Evolutionary conservation across 495 filamentous ascomycete genomes (phyloP).

Genomic region (Hypoxylon lienhwacheense): DNA sequence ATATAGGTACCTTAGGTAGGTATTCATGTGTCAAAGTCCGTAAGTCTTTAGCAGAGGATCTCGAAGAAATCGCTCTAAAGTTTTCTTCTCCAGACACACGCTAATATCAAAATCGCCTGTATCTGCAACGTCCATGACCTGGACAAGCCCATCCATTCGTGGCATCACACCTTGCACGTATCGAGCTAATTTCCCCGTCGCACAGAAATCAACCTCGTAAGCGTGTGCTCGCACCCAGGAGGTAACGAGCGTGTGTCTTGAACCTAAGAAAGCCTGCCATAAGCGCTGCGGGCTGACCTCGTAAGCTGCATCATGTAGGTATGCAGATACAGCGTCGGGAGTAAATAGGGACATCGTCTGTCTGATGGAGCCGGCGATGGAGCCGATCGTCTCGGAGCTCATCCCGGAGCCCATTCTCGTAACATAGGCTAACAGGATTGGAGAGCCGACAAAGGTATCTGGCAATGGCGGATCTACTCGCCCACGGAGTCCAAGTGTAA

Average conservation of each 20-base stretch:
- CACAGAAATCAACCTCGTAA: conserved; percentile 45
- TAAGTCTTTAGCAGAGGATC: conserved; percentile 36
- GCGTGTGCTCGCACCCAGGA: conserved; percentile 44
- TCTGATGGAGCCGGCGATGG: conserved; percentile 38
- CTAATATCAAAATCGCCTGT: conserved; percentile 43
- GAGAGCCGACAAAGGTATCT: conserved; percentile 44
- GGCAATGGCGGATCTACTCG: conserved; percentile 41
- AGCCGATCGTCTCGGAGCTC: conserved; percentile 20
- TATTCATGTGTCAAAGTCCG: conserved; percentile 9
- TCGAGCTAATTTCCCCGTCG: conserved; percentile 16
- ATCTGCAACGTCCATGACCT: conserved; percentile 38
- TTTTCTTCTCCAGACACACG: conserved; percentile 36
- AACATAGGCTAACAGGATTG: conserved; percentile 33
- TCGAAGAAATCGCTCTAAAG: conserved; percentile 36
- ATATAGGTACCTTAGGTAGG: too few species aligned
- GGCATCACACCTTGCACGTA: conserved; percentile 47
- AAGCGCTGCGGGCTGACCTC: conserved; percentile 44
- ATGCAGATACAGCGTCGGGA: conserved; percentile 34
- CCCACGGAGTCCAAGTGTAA: conserved; percentile 39
- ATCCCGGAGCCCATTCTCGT: conserved; percentile 19
- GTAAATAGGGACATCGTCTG: conserved; percentile 40
- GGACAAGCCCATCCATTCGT: conserved; percentile 43
- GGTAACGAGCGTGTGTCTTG: conserved; percentile 42
- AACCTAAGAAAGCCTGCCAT: conserved; percentile 45
- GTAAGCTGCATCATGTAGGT: conserved; percentile 41